Evolutionary conservation across 108 stramenopile genomes (phyloP).

Genomic region (Pseudonitzschia delicatissima): DNA sequence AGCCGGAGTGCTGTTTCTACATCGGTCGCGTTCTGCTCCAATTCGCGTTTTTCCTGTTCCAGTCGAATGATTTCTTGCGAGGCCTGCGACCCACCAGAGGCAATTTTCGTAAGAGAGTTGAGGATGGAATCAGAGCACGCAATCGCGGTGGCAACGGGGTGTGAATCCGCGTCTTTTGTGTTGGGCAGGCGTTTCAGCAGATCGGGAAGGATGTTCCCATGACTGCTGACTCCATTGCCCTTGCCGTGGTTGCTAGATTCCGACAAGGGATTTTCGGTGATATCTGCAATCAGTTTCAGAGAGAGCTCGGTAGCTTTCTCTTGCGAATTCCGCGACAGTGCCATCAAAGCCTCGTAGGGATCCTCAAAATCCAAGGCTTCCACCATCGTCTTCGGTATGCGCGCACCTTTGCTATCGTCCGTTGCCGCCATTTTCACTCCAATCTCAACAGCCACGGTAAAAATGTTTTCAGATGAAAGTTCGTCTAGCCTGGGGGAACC

Average conservation of each 20-base stretch:
- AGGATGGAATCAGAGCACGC: conserved; percentile 77
- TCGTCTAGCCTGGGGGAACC: no score
- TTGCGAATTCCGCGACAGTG: conserved; percentile 38
- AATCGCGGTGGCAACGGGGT: conserved; percentile 48
- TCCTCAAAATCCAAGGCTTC: conserved; percentile 50
- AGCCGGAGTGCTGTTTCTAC: conserved; percentile 62
- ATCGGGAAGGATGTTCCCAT: conserved; percentile 19
- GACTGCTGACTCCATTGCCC: background rate
- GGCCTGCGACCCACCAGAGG: conserved; percentile 77
- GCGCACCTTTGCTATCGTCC: background rate
- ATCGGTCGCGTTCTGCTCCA: conserved; percentile 61
- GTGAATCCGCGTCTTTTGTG: conserved; percentile 20
- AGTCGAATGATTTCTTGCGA: conserved; percentile 71
- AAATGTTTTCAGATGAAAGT: no score
- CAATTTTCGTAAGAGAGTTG: conserved; percentile 75
- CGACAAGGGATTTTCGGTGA: conserved; percentile 3
- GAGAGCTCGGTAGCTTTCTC: conserved; percentile 32
- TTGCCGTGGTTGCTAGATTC: background rate
- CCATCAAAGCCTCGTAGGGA: conserved; percentile 49
- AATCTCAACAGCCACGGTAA: background rate
- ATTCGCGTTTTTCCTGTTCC: conserved; percentile 60
- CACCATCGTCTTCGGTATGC: conserved; percentile 41
- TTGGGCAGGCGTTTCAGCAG: conserved; percentile 18
- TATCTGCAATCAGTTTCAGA: conserved; percentile 25
- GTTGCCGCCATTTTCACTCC: background rate